phyloP scores from a whole-genome alignment of 2,329 filamentous ascomycete species.

The Zymoseptoria ardabiliae region DNA sequence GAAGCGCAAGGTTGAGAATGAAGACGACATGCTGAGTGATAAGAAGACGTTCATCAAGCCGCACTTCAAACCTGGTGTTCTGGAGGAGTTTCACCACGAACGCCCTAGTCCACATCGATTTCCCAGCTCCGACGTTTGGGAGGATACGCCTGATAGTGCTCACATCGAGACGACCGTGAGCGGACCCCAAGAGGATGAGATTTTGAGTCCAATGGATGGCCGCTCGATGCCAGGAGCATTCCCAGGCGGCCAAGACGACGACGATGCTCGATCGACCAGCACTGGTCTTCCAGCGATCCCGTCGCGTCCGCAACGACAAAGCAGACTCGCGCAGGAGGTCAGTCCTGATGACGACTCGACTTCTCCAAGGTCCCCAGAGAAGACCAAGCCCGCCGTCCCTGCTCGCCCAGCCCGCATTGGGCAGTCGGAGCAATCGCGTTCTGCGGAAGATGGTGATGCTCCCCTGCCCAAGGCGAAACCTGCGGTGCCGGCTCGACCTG shows the following conservation, averaged over 20 bases:
- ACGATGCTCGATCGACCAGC: conserved; percentile 20
- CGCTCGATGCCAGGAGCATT: conserved; percentile 1
- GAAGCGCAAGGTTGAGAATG: conserved; percentile 33
- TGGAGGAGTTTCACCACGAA: conserved; percentile 38
- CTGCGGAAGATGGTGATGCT: conserved; percentile 21
- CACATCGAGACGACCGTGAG: conserved; percentile 68
- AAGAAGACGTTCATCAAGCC: conserved; percentile 49
- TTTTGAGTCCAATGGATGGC: conserved; percentile 23
- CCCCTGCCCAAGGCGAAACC: conserved; percentile 66
- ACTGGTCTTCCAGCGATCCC: conserved; percentile 25
- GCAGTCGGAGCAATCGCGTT: conserved; percentile 23
- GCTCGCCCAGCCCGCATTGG: conserved; percentile 50
- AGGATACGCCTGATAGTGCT: conserved; percentile 80
- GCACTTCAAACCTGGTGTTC: conserved; percentile 49
- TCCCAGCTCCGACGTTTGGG: conserved; percentile 89
- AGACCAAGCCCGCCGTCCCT: conserved; percentile 59
- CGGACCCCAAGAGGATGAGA: conserved; percentile 28
- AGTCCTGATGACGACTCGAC: conserved; percentile 30
- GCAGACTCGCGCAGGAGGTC: conserved; percentile 27
- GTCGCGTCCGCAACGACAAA: conserved; percentile 23
- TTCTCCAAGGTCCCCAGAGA: conserved; percentile 47
- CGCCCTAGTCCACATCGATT: conserved; percentile 62
- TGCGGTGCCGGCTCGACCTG: conserved; percentile 67
- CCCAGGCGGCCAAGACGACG: background rate
- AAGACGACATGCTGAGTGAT: conserved; percentile 34